Conservation (phyloP, 345 rosid genomes). For the Populus euphratica region DNA sequence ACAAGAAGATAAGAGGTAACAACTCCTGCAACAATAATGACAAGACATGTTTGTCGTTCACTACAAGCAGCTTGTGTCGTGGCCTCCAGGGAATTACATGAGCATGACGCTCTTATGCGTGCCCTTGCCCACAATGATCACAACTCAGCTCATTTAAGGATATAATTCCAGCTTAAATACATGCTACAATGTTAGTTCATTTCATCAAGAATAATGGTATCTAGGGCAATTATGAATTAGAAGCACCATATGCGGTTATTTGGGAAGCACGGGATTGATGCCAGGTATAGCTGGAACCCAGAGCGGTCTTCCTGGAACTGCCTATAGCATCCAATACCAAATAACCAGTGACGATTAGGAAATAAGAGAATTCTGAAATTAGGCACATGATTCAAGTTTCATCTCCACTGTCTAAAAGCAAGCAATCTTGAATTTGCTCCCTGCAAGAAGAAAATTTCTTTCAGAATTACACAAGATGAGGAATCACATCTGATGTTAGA, state of each 20-base stretch:
- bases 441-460: constrained; percentile 33
- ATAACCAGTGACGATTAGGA: neutral
- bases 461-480: neutral
- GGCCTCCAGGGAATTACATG: too few species aligned
- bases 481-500: neutral
- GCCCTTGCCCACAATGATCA: too few species aligned
- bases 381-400: constrained; percentile 31
- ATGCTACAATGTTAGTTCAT: neutral
- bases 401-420: constrained; percentile 63
- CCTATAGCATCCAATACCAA: too few species aligned
- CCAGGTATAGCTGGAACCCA: neutral
- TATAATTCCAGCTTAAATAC: neutral
- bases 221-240: neutral
- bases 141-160: too few species aligned
- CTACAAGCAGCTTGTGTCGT: too few species aligned
- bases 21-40: too few species aligned
- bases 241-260: neutral
- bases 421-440: constrained; percentile 75
- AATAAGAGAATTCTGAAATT: neutral
- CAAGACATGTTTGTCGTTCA: too few species aligned
- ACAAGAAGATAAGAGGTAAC: too few species aligned
- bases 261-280: neutral
- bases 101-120: too few species aligned
- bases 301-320: neutral
- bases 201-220: neutral